These are phyloP conservation scores for Musa acuminata DNA, from an alignment of 176 grass and related monocot species.

Conservation along the genomic window DNA sequence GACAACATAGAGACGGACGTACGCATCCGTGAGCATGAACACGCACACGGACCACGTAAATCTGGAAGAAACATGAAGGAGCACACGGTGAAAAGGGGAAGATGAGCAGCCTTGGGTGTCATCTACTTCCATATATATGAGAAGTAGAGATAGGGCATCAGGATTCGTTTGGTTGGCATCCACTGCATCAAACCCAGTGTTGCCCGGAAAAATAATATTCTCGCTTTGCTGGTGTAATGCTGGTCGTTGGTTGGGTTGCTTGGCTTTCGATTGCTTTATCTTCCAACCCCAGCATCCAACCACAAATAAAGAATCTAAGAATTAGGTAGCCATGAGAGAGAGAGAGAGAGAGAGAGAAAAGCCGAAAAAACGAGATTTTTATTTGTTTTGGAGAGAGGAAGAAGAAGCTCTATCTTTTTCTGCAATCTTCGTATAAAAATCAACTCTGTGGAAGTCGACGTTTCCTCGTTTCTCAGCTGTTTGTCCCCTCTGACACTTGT, in stretches of 20 bases:
- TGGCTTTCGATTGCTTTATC: slow-evolving; percentile 67
- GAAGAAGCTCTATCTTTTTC: not conserved
- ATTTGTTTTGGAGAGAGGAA: not conserved
- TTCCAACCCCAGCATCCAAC: slow-evolving; percentile 28
- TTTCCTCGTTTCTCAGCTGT: slow-evolving; percentile 30
- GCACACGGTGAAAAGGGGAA: too few species aligned
- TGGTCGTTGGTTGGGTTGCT: slow-evolving; percentile 44
- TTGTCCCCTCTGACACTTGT: slow-evolving; percentile 27
- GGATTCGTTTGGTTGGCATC: too few species aligned
- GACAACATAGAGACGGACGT: too few species aligned
- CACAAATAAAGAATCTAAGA: slow-evolving; percentile 15
- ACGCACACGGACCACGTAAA: too few species aligned
- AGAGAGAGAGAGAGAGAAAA: slow-evolving; percentile 6
- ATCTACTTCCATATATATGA: too few species aligned
- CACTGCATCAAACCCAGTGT: not conserved
- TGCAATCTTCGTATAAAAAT: not conserved
- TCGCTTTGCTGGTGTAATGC: slow-evolving; percentile 17
- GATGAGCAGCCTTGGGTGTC: too few species aligned
- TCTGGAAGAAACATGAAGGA: too few species aligned
- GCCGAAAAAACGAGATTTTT: not conserved
- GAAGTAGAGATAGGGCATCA: too few species aligned
- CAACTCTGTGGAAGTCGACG: slow-evolving; percentile 27
- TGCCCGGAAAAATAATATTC: not conserved
- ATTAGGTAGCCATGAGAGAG: slow-evolving; percentile 8
- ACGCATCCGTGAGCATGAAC: too few species aligned